A percentile compares a stretch with the other conserved stretches of the same genome.
Conservation (phyloP, 352 stramenopile species). For the Thraustochytrium sp. region DNA sequence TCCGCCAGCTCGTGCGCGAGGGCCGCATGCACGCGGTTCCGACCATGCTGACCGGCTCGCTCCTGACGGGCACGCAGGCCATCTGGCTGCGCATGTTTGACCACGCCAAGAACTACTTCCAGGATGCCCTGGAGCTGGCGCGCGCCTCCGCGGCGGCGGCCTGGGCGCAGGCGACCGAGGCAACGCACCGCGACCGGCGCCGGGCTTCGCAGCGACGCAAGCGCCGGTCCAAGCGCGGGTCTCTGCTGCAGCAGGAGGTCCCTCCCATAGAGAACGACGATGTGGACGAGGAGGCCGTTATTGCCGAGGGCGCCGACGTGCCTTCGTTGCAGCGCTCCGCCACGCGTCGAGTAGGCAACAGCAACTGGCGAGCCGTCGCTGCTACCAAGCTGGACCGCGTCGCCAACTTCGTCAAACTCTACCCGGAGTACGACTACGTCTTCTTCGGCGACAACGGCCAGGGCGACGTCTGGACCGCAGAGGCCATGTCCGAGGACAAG, state of each 20-base stretch:
- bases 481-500: constrained; percentile 47
- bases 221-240: background rate
- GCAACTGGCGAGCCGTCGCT: constrained; percentile 37
- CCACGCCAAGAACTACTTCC: constrained; percentile 83
- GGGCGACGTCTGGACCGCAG: constrained; percentile 78
- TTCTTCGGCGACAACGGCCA: constrained; percentile 98
- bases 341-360: background rate
- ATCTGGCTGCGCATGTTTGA: constrained; percentile 6
- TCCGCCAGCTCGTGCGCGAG: constrained; percentile 55
- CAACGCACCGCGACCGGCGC: background rate
- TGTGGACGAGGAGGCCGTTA: background rate
- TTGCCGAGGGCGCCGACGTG: background rate
- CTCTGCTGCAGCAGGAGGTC: background rate
- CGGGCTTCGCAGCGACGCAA: background rate
- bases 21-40: constrained; percentile 89
- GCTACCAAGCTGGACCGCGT: constrained; percentile 48
- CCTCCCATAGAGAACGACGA: background rate
- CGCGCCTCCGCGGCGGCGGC: background rate
- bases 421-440: constrained; percentile 95
- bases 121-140: background rate
- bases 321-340: background rate
- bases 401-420: constrained; percentile 89
- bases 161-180: background rate
- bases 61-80: constrained; percentile 69
- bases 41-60: constrained; percentile 85